Base-by-base conservation (phyloP, 495 filamentous ascomycete genomes). In the Cudoniella acicularis region DNA sequence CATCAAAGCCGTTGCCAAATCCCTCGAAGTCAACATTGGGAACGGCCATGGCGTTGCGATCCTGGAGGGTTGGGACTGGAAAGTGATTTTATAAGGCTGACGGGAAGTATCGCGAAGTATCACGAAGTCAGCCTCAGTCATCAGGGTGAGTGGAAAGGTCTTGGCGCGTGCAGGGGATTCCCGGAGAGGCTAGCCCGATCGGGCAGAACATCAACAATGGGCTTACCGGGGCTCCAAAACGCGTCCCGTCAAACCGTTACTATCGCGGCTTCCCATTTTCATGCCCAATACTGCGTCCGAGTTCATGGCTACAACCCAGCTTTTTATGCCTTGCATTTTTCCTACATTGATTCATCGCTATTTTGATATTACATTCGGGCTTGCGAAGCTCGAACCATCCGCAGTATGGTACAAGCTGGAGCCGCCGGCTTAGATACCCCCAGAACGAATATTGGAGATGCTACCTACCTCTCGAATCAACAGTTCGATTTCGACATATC, bases 361-460 rank as follows among this genome's bases (percentile, higher is more conserved):
- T 56, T 56, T 52, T 49, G 23, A 36, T 57, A 40, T 20, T 57
- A 27, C 16, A 6, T 60, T 49, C 54, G 60, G 64, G 61, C 56
- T 26, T 18, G 6, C 0, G 42, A 16, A 48, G 55, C 56, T 59
- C 51, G 41, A 2, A n/a, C 13, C 9, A 42, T 27, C 51, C 48
- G 43, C 67, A 65, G 62, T 23, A 79, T 79, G 77, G 74, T 72
- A 43, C 72, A 76, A 48, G 71, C 75, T 13, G 75, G 74, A 62
- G 51, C 70, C 18, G 76, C 76, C 53, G 86, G 83, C 61, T 83
- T 93, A 71, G 88, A 90, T 73, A 90, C 89, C 56, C 90, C 89
- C 65, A 82, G 86, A 64, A 91, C 88, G 57, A 87, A 91, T 71
- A 68, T 84, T 43, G 89, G 87, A 61, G 88, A 95, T 80, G 83